These are phyloP conservation scores for Peterozyma toletana DNA, from an alignment of 805 yeast species.

Conservation along the genomic window DNA sequence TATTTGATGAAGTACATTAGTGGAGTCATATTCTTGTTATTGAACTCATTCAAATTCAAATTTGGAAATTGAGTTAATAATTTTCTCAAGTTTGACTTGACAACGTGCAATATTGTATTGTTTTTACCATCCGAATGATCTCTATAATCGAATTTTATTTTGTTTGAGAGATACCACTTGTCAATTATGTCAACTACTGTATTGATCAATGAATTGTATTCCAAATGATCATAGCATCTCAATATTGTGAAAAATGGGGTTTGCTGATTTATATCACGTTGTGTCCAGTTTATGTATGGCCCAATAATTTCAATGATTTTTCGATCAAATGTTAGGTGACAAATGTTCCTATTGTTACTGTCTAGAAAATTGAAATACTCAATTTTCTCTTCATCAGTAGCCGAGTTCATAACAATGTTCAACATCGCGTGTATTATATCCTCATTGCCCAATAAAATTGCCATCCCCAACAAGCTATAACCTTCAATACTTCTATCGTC, in stretches of 20 bases:
- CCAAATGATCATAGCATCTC: constrained; percentile 71
- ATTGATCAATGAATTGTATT: constrained; percentile 44
- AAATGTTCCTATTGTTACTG: constrained; percentile 49
- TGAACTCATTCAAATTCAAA: constrained; percentile 53
- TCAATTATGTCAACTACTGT: constrained; percentile 36
- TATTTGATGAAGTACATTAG: constrained; percentile 64
- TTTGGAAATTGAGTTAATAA: constrained; percentile 29
- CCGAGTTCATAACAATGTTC: constrained; percentile 28
- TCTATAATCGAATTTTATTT: constrained; percentile 31
- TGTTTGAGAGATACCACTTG: constrained; percentile 29
- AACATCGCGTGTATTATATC: constrained; percentile 41
- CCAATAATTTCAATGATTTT: constrained; percentile 50
- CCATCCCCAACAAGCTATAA: constrained; percentile 50
- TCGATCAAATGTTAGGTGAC: constrained; percentile 61
- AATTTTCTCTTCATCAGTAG: constrained; percentile 35
- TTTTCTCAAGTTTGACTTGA: constrained; percentile 40
- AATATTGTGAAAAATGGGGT: constrained; percentile 75
- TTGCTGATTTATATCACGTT: constrained; percentile 55
- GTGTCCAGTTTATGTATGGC: constrained; percentile 57
- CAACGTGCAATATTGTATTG: constrained; percentile 70
- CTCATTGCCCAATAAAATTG: constrained; percentile 48
- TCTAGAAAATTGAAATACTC: constrained; percentile 47
- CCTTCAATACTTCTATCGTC: constrained; percentile 52
- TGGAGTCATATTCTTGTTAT: constrained; percentile 57
- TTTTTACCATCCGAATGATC: constrained; percentile 71